These are phyloP conservation scores for Saccharomycopsis hybrid DNA, from an alignment of 1,139 yeast genomes.

Conservation along the genomic window DNA sequence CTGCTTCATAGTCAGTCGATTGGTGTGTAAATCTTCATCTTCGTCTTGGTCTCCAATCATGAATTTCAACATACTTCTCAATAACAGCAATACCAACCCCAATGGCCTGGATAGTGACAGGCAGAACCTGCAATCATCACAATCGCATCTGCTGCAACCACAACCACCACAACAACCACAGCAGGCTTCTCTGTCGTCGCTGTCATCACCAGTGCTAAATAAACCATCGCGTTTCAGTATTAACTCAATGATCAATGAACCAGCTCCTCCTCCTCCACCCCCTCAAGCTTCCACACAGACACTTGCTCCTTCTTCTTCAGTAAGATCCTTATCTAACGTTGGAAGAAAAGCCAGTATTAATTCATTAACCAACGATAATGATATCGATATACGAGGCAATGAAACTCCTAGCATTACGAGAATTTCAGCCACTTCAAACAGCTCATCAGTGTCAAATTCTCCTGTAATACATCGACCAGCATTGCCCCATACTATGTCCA, in stretches of 20 bases:
- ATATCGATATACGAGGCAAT: slow-evolving; percentile 36
- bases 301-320: background rate
- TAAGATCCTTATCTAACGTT: background rate
- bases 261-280: background rate
- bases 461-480: slow-evolving; percentile 22
- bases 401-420: slow-evolving; percentile 31
- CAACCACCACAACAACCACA: background rate
- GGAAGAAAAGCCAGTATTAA: slow-evolving; percentile 37
- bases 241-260: slow-evolving; percentile 4
- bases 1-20: too few relatives aligned
- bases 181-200: background rate
- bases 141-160: background rate
- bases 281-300: background rate
- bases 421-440: slow-evolving; percentile 25
- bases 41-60: background rate
- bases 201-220: background rate
- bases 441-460: slow-evolving; percentile 25
- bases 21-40: background rate
- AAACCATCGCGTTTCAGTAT: slow-evolving; percentile 11
- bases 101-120: background rate
- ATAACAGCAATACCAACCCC: slow-evolving; percentile 2
- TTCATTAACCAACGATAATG: slow-evolving; percentile 42
- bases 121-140: background rate
- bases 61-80: slow-evolving; percentile 14
- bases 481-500: background rate